These are phyloP conservation scores for Boletus eberwhitei DNA, from an alignment of 768 basidiomycete species.

Conservation along the genomic window DNA sequence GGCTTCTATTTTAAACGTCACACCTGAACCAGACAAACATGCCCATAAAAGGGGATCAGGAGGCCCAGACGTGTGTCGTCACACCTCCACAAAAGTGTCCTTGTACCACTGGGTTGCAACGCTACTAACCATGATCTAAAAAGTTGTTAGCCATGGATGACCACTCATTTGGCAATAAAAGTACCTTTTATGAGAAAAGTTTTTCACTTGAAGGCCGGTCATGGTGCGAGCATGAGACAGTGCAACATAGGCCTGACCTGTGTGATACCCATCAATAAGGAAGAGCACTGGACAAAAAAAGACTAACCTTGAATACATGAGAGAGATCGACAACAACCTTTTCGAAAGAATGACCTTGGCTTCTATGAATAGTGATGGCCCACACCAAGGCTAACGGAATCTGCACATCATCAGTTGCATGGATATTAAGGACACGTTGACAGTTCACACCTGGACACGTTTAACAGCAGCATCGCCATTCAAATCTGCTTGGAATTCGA, in stretches of 20 bases:
- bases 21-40: no score
- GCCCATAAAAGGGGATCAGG: no score
- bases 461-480: background rate
- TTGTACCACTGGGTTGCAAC: background rate
- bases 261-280: background rate
- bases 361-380: background rate
- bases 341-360: background rate
- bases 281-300: no score
- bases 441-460: background rate
- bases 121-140: background rate
- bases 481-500: background rate
- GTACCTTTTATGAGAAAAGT: background rate
- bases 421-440: no score
- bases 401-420: no score
- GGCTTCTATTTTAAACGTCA: no score
- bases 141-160: background rate
- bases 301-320: background rate
- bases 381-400: background rate
- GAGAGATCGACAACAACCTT: background rate
- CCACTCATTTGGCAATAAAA: accelerated
- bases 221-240: background rate
- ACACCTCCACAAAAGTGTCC: background rate
- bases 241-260: no score
- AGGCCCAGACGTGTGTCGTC: no score
- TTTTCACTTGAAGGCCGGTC: background rate